Base-by-base conservation (phyloP, 2,329 filamentous ascomycete species). In the Cercospora canescens region DNA sequence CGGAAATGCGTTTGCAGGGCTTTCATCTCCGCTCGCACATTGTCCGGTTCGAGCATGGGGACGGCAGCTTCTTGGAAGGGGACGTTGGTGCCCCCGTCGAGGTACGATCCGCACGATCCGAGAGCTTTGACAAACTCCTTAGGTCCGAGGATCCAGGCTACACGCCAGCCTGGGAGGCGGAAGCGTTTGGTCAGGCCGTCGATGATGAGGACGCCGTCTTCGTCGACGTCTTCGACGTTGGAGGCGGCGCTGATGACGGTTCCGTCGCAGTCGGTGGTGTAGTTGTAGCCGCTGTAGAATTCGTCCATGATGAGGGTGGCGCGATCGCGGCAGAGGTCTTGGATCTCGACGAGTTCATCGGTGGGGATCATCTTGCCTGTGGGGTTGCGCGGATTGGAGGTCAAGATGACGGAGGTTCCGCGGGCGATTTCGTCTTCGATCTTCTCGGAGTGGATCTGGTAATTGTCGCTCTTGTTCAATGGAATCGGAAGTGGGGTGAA, bases 141-240 rank as follows among this genome's bases (percentile, higher is more conserved):
- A 71, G 86, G 65, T 1, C 94, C 94, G 63, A 98, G 79, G 72
- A 98, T 93, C 94, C 94, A 98, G 6, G 94, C 94, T 50, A 98
- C 94, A 77, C 94, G 91, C 93, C 94, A 98, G 68, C 94, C 94
- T 1, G 94, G 94, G 34, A 98, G 88, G 72, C 94, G 90, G 87
- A 98, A 98, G 68, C 94, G 91, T 86, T 98, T 98, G 73, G 94
- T 98, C 28, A 98, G 86, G 58, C 94, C 94, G 77, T 98, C 94
- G 71, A 98, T 94, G 79, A 98, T 92, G 70, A 98, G 87, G 1
- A 98, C 94, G 64, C 79, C 78, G 75, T 96, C 92, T 75, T 92
- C 87, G 76, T 97, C 88, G 16, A 97, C 93, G 73, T 97, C 93
- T 64, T 93, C 86, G 57, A 98, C 87, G 78, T 98, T 97, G 76